Evolutionary conservation across 2,329 filamentous ascomycete genomes (phyloP), one percentile per base, ranked within the genome.

Genomic region (Dothiorella sarmentorum): DNA sequence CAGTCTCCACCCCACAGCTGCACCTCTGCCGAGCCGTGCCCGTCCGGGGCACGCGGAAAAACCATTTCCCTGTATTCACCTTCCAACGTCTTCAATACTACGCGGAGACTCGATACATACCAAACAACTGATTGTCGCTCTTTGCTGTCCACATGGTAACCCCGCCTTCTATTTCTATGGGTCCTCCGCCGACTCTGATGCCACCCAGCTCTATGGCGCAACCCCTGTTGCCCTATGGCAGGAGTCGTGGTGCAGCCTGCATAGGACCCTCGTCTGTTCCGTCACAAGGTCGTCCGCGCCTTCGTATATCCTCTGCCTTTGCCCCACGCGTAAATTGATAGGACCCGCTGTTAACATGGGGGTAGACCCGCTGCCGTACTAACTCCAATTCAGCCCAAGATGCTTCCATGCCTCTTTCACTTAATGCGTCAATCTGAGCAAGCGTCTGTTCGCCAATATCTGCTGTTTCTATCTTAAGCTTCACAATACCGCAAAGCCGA

Each of bases 11-110:
- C 49, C 49, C 35, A 40, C 35, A 37, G 33, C 49, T 53, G 49
- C 49, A 53, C 33, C 49, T n/a, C 33, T 53, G 49, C 49, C 49
- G 49, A n/a, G n/a, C n/a, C n/a, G n/a, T n/a, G n/a, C n/a, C n/a
- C 27, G 35, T 29, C 49, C 29, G 47, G 22, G 31, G 31, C 33
- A 37, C 47, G 33, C 49, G 49, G 49, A 53, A 53, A 53, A 53
- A 53, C 49, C 17, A 40, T 53, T 53, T 27, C 49, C 49, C 49
- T 53, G 29, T 35, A 33, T 38, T 24, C 18, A 7, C 31, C 20
- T 17, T 22, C 17, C 47, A 33, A 52, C 47, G 27, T 52, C 47
- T 52, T 10, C 15, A 33, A 49, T n/a, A 17, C 43, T 26, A 24
- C 7, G 18, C 17, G 37, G 6, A 43, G 20, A n/a, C n/a, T n/a